A percentile compares a stretch with the other conserved stretches of the same genome.
These are phyloP conservation scores for Aphanomyces invadans DNA, from an alignment of 352 stramenopile species.

Conservation along the genomic window DNA sequence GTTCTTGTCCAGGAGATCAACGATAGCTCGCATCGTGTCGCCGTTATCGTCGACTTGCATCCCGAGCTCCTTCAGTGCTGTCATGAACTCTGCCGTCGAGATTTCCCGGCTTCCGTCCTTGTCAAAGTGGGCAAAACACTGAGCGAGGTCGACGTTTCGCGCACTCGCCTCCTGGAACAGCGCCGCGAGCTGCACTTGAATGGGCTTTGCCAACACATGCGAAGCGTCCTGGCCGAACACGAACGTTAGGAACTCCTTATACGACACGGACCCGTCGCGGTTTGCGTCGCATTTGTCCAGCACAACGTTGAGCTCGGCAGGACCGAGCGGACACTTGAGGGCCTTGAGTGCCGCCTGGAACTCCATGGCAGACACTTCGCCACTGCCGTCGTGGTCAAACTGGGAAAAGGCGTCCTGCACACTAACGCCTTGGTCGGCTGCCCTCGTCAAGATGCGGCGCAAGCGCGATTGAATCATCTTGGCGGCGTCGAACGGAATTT, in stretches of 20 bases:
- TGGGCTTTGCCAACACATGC: neutral
- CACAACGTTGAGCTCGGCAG: slow-evolving; percentile 29
- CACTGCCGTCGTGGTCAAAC: slow-evolving; percentile 58
- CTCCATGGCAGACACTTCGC: slow-evolving; percentile 45
- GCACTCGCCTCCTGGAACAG: slow-evolving; percentile 40
- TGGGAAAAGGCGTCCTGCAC: slow-evolving; percentile 66
- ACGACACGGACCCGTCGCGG: slow-evolving; percentile 47
- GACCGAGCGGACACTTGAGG: slow-evolving; percentile 32
- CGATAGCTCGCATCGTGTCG: slow-evolving; percentile 12
- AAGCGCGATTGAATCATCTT: slow-evolving; percentile 8
- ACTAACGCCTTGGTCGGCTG: slow-evolving; percentile 37
- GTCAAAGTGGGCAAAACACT: slow-evolving; percentile 80
- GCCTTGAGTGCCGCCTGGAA: slow-evolving; percentile 47
- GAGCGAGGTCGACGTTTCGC: slow-evolving; percentile 43
- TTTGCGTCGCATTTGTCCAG: slow-evolving; percentile 50
- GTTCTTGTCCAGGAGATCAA: slow-evolving; percentile 30
- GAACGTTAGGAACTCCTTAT: slow-evolving; percentile 56
- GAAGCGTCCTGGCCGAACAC: slow-evolving; percentile 13
- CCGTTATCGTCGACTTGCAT: slow-evolving; percentile 29
- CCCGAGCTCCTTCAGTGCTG: slow-evolving; percentile 30
- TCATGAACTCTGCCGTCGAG: slow-evolving; percentile 26
- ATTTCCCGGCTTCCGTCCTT: slow-evolving; percentile 51
- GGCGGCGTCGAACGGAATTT: slow-evolving; percentile 12
- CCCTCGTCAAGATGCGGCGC: slow-evolving; percentile 26
- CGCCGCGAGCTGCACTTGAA: slow-evolving; percentile 27